Evolutionary conservation across 2,329 filamentous ascomycete species (phyloP), one percentile per base, ranked within the genome.

Genomic region (Ambrosiella beaveri): DNA sequence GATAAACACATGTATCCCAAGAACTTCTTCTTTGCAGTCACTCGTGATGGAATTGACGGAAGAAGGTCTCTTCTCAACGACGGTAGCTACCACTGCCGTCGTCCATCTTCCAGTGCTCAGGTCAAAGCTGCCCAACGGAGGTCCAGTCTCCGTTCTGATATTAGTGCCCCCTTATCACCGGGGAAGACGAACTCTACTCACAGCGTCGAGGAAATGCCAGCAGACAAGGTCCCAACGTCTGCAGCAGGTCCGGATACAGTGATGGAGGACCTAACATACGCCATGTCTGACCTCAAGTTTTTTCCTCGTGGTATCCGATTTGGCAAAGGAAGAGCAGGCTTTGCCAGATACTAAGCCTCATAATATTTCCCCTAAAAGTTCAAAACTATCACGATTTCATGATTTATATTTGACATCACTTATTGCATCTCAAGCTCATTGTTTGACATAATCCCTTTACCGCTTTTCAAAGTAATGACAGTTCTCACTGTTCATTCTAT

Each of bases 1-100:
- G 90, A 95, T 73, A 96, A 95, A 71, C 93, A 98, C 70, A 78
- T 84, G 71, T 98, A 93, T 66, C 91, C 90, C 9, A 82, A 80
- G 67, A 86, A 87, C 65, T 95, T 89, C 71, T 91, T 94, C 69
- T 95, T 94, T 65, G 81, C 82, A 54, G 80, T 97, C 56, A 85
- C 94, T 2, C 87, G 89, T 63, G 82, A 88, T 62, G 93, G 93
- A n/a, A 86, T 96, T 61, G 91, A 96, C 65, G 84, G 84, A 53
- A 80, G 87, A 56, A 82, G 76, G 49, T 95, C 88, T 15, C 81
- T 98, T 70, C 74, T 97, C 11, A 74, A 80, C 54, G 77, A 83
- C n/a, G 69, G 71, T 9, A 70, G 72, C 5, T 73, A 75, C 63
- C 71, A 72, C 59, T 72, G 74, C 47, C 69, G 73, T 54, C 73